Percentiles rank a stretch among this genome's conserved stretches.
These are phyloP conservation scores for Amaranthus cruentus DNA, from an alignment of 148 eudicot species.

Conservation along the genomic window DNA sequence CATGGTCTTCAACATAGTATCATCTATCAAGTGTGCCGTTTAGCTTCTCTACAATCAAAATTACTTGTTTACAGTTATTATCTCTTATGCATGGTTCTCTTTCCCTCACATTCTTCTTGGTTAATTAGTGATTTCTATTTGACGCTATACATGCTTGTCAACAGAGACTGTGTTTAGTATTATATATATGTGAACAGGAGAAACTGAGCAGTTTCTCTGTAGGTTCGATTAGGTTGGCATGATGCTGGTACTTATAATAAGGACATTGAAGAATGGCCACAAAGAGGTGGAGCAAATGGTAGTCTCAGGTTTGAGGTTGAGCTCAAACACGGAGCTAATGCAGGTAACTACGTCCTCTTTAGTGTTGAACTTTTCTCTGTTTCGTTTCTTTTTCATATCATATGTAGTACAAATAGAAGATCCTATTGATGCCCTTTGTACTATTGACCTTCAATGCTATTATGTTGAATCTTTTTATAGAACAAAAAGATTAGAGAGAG, in stretches of 20 bases:
- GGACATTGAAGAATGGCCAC: slow-evolving; percentile 90
- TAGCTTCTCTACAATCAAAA: background rate
- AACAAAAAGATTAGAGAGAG: background rate
- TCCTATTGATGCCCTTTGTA: background rate
- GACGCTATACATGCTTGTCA: background rate
- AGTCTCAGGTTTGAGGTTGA: slow-evolving; percentile 87
- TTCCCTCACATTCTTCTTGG: background rate
- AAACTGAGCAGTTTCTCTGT: slow-evolving; percentile 6
- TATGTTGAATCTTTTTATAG: background rate
- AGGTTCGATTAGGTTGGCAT: slow-evolving; percentile 99
- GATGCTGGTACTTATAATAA: slow-evolving; percentile 95
- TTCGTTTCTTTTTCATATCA: background rate
- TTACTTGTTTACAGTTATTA: background rate
- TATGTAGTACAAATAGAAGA: background rate
- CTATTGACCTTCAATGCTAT: slow-evolving; percentile 1
- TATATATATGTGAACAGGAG: background rate
- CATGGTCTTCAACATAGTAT: background rate
- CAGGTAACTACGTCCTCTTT: slow-evolving; percentile 41
- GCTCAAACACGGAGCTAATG: slow-evolving; percentile 95
- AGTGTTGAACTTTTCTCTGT: background rate
- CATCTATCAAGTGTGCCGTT: background rate
- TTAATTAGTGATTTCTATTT: background rate
- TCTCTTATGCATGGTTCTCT: background rate
- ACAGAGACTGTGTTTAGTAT: background rate
- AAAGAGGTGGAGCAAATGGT: slow-evolving; percentile 96